Base-by-base conservation (phyloP, 1,284 basidiomycete genomes). In the Tremellales sp. region DNA sequence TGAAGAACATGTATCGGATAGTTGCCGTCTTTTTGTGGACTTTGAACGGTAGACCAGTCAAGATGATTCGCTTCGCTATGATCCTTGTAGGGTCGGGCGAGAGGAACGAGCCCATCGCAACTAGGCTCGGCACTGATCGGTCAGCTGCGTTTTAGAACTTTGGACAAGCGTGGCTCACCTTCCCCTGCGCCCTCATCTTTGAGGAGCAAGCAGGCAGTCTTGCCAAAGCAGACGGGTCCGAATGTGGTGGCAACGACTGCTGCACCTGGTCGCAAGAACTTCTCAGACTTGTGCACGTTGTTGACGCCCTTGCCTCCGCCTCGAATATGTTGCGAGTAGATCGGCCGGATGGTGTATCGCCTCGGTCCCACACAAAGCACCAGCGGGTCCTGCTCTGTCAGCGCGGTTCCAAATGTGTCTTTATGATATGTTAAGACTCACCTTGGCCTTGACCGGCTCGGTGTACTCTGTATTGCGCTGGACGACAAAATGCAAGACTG, bases 1-100 rank as follows among this genome's bases (percentile, higher is more conserved):
- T 87, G 80, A 98, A 97, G 77, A 98, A 97, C 90, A 99, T 92
- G 78, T 97, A 98, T 42, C 94, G 85, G 61, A 98, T 86, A 4
- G 94, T 98, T 0, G 92, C 93, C 1, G 89, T 94, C 79, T 92
- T 94, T 71, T 93, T 93, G 79, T 98, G 94, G 4, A 97, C 85
- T 70, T 94, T 96, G 84, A 90, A 91, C 0, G 94, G 94, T 72
- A 97, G 92, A 0, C 94, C 94, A 1, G 92, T 92, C 24, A 99
- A 80, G 52, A 97, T 80, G 69, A 96, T 84, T 19, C 93, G 84
- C 74, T 99, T 98, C 43, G 90, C 85, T 54, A 94, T 82, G 71
- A 97, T 82, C 6, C 96, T 83, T 0, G 89, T 92, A 13, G 94
- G 90, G 70, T 96, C 91, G 1, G 92, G 83, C 58, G 86, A 86